phyloP scores from a whole-genome alignment of 192 early-diverging fungal species.

The Backusella morwellensis region DNA sequence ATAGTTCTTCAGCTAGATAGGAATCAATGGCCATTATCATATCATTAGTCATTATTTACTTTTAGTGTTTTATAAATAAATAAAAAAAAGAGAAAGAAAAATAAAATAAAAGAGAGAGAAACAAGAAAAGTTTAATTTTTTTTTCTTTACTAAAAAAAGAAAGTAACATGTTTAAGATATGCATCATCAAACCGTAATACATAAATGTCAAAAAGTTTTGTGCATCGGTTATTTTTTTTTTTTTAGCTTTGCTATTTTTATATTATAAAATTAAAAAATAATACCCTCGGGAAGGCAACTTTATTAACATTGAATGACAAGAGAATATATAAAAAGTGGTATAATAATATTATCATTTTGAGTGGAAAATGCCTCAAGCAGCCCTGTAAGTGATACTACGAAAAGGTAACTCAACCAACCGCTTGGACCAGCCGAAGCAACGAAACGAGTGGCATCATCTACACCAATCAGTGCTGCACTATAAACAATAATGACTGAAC shows the following conservation, averaged over 20 bases:
- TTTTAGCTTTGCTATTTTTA: too few relatives aligned
- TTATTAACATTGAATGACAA: constrained; percentile 24
- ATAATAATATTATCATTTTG: constrained; percentile 97
- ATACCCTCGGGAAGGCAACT: not conserved
- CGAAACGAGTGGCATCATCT: constrained; percentile 8
- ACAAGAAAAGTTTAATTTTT: not conserved
- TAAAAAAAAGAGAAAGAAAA: not conserved
- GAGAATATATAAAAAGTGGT: constrained; percentile 72
- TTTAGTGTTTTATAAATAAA: not conserved
- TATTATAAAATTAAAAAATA: not conserved
- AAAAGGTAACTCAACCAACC: constrained; percentile 35
- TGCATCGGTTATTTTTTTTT: not conserved
- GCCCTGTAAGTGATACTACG: constrained; percentile 41
- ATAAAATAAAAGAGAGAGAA: not conserved
- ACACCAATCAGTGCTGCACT: constrained; percentile 7
- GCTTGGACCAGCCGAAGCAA: constrained; percentile 18
- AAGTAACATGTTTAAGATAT: not conserved
- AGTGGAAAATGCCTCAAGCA: constrained; percentile 83
- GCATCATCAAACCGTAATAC: not conserved
- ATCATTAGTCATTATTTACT: not conserved
- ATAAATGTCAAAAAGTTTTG: not conserved
- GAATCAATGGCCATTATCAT: not conserved
- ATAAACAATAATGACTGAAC: constrained; percentile 33
- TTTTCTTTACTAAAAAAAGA: not conserved
- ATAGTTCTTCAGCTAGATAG: not conserved